Evolutionary conservation across 2,329 filamentous ascomycete species (phyloP).

Genomic region (Nigrospora oryzae): DNA sequence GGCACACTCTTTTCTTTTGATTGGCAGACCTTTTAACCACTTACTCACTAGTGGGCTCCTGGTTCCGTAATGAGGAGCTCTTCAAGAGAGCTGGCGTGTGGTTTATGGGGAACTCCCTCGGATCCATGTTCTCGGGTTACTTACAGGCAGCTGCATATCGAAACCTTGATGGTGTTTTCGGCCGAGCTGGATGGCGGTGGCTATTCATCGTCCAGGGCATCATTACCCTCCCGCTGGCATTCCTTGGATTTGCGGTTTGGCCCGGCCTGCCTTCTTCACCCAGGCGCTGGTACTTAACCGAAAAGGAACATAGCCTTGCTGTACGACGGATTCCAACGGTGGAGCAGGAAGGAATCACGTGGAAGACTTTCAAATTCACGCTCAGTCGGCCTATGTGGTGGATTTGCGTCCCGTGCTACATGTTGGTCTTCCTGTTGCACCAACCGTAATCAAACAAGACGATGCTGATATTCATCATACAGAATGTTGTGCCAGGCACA

Average conservation of each 20-base stretch:
- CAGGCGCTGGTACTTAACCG: slow-evolving; percentile 17
- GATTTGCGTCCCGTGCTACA: slow-evolving; percentile 11
- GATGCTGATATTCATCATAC: background rate
- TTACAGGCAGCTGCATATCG: slow-evolving; percentile 27
- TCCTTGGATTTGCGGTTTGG: slow-evolving; percentile 11
- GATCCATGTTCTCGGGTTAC: slow-evolving; percentile 36
- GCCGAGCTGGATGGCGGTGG: slow-evolving; percentile 2
- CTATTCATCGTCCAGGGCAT: slow-evolving; percentile 2
- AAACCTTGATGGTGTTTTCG: slow-evolving; percentile 1
- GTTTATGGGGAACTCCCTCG: slow-evolving; percentile 34
- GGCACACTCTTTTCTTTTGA: background rate
- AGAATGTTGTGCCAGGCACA: background rate
- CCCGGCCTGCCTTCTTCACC: slow-evolving; percentile 22
- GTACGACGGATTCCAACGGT: slow-evolving; percentile 14
- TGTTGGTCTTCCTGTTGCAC: background rate
- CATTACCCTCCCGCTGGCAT: slow-evolving; percentile 2
- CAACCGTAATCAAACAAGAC: too few relatives aligned
- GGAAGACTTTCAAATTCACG: slow-evolving; percentile 13
- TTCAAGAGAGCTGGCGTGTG: slow-evolving; percentile 20
- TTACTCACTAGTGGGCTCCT: slow-evolving; percentile 1
- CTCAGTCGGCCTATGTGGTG: slow-evolving; percentile 12
- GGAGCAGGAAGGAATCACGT: slow-evolving; percentile 11
- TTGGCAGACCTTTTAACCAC: slow-evolving; percentile 17
- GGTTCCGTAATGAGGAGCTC: slow-evolving; percentile 7
- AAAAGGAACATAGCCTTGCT: slow-evolving; percentile 16